phyloP scores from a whole-genome alignment of 1,139 yeast genomes.

The Hyphopichia buzzinii region DNA sequence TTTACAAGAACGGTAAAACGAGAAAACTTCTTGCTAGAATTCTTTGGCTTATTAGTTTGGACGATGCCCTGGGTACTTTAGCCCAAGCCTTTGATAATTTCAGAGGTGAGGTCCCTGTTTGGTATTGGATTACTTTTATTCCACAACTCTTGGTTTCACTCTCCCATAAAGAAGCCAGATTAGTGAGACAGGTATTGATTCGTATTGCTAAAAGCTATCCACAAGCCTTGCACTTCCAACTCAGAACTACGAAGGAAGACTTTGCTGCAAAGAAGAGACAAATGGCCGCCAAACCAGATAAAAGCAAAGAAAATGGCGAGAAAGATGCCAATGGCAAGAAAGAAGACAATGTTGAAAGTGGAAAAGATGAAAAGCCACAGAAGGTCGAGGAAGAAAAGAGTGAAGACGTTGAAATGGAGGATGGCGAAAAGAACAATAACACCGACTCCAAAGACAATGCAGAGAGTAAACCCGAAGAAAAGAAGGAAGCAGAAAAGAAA shows the following conservation, averaged over 20 bases:
- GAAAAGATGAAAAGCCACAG: constrained; percentile 1
- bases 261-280: constrained; percentile 85
- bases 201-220: constrained; percentile 96
- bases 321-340: neutral
- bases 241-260: constrained; percentile 93
- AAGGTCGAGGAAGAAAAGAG: neutral
- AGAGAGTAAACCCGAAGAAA: constrained; percentile 4
- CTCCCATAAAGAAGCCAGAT: constrained; percentile 85
- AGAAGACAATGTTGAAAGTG: constrained; percentile 4
- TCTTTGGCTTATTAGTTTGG: constrained; percentile 90
- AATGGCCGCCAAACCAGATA: constrained; percentile 26
- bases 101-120: constrained; percentile 95
- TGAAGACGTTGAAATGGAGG: neutral
- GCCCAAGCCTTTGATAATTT: constrained; percentile 88
- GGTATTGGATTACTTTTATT: constrained; percentile 98
- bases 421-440: too few relatives aligned
- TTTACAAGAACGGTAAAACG: constrained; percentile 89
- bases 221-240: constrained; percentile 93
- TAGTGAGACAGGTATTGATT: constrained; percentile 83
- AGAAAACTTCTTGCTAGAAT: constrained; percentile 85
- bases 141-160: constrained; percentile 90
- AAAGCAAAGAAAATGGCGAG: neutral
- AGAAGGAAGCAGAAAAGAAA: neutral
- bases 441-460: constrained; percentile 2
- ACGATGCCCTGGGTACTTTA: constrained; percentile 78